Conservation (phyloP, 2,329 filamentous ascomycete species). For the Endothia cerciana region DNA sequence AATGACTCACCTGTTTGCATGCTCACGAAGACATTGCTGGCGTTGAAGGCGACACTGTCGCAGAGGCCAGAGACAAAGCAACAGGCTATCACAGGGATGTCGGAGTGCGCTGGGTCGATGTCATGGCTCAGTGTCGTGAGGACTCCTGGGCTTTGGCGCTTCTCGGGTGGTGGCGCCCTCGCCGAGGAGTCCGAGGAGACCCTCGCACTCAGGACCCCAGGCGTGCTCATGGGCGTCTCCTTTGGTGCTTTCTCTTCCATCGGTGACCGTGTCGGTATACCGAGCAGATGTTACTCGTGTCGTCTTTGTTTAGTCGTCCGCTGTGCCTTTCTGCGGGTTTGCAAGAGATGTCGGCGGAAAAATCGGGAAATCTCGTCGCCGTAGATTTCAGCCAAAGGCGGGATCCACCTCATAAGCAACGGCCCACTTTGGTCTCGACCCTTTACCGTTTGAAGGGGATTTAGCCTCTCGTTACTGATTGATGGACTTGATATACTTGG, state of each 20-base stretch:
- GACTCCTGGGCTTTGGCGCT: not conserved
- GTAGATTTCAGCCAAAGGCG: slow-evolving; percentile 18
- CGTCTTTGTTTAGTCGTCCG: not conserved
- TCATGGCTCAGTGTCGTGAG: slow-evolving; percentile 31
- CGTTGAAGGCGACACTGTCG: slow-evolving; percentile 47
- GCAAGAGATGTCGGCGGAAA: slow-evolving; percentile 1
- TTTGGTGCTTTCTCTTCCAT: slow-evolving; percentile 15
- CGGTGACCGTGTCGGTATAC: not conserved
- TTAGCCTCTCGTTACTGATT: too few relatives aligned
- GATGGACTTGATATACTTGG: too few relatives aligned
- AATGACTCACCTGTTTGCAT: slow-evolving; percentile 42
- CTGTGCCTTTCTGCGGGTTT: not conserved
- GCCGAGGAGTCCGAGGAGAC: slow-evolving; percentile 19
- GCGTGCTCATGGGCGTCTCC: slow-evolving; percentile 14
- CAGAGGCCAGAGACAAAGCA: slow-evolving; percentile 45
- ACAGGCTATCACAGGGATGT: slow-evolving; percentile 45
- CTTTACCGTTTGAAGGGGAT: not conserved
- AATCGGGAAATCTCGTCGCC: slow-evolving; percentile 9
- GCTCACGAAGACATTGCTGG: slow-evolving; percentile 43
- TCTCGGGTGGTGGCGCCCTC: slow-evolving; percentile 4
- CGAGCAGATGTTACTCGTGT: not conserved
- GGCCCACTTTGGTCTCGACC: slow-evolving; percentile 6
- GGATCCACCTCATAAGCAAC: slow-evolving; percentile 19
- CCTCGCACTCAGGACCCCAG: slow-evolving; percentile 17
- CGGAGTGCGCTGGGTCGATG: slow-evolving; percentile 34